phyloP scores from a whole-genome alignment of 805 yeast genomes.

The Naumovozyma castellii region DNA sequence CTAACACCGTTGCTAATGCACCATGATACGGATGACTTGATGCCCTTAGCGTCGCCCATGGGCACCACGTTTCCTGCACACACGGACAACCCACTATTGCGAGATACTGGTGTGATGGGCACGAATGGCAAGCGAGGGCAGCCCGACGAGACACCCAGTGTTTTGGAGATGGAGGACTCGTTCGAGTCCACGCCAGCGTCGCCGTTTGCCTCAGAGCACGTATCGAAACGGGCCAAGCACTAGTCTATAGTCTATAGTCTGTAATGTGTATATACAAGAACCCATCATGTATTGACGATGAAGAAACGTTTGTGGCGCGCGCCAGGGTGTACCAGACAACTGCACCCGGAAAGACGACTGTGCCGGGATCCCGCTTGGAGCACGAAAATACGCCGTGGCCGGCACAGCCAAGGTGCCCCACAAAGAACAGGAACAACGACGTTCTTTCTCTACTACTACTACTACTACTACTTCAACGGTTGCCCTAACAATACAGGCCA shows the following conservation, averaged over 20 bases:
- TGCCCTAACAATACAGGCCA: background rate
- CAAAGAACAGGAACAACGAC: too few relatives aligned
- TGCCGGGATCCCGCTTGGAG: background rate
- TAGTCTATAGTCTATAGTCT: too few relatives aligned
- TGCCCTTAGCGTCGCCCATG: background rate
- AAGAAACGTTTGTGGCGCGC: background rate
- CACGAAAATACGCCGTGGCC: background rate
- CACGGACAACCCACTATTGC: background rate
- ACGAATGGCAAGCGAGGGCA: too few relatives aligned
- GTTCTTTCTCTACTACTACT: too few relatives aligned
- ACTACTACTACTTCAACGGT: background rate
- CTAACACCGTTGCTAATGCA: slow-evolving; percentile 1
- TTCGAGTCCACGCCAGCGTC: background rate
- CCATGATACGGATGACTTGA: background rate
- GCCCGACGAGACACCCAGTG: too few relatives aligned
- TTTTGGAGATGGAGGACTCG: slow-evolving; percentile 1
- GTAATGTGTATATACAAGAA: background rate
- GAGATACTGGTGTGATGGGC: too few relatives aligned
- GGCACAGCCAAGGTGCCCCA: background rate
- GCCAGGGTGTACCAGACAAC: background rate
- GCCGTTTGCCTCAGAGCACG: background rate
- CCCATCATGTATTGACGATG: too few relatives aligned
- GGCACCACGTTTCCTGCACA: background rate
- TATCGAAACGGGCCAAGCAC: background rate
- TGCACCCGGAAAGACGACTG: slow-evolving; percentile 1